Conservation (phyloP, 73 alveolate species). For the Breviolum minutum region DNA sequence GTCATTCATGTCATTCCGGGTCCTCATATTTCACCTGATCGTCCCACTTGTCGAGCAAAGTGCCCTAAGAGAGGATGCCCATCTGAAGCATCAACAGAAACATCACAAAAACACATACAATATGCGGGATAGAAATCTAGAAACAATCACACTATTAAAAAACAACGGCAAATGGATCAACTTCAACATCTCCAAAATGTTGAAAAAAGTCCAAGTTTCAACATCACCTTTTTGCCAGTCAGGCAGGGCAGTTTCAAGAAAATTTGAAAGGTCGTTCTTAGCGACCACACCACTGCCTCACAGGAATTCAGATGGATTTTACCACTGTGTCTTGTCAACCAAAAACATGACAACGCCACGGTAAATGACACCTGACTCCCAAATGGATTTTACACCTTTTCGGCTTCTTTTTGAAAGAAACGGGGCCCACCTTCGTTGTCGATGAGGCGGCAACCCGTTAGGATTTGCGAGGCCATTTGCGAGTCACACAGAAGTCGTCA, state of each 20-base stretch:
- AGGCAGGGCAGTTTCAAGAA: background rate
- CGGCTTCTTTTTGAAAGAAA: no score
- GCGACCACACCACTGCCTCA: background rate
- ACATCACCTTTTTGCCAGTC: background rate
- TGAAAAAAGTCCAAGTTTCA: no score
- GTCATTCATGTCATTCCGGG: background rate
- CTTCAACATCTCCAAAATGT: background rate
- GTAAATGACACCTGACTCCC: no score
- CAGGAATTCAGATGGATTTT: background rate
- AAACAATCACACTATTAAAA: background rate
- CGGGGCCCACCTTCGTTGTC: no score
- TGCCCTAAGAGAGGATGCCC: background rate
- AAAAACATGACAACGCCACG: no score
- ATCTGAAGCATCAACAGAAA: background rate
- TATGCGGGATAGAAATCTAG: background rate
- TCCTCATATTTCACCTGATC: constrained; percentile 39
- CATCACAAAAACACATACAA: background rate
- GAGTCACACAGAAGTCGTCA: no score
- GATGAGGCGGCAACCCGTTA: no score
- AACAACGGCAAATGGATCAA: background rate
- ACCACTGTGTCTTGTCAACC: background rate
- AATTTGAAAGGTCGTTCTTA: background rate
- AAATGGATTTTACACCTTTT: no score
- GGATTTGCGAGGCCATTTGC: no score
- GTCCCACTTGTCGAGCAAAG: constrained; percentile 29